phyloP scores from a whole-genome alignment of 1,139 yeast species.

The Eremothecium sinecaudum region DNA sequence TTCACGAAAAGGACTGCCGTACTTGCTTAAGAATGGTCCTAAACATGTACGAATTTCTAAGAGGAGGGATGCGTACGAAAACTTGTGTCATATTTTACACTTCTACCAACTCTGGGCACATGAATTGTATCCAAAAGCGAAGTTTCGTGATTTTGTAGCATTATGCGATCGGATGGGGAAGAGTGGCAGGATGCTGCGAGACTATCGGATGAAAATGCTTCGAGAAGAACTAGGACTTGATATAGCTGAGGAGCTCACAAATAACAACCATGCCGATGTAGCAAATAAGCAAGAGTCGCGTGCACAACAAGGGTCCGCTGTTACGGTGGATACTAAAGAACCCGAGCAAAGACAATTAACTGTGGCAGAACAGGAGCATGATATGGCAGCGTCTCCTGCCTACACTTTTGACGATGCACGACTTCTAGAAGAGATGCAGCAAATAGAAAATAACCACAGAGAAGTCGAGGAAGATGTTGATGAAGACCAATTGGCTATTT shows the following conservation, averaged over 20 bases:
- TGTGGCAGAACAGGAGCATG: slow-evolving; percentile 7
- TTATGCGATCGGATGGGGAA: slow-evolving; percentile 26
- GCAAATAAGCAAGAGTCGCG: too few species aligned
- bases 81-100: slow-evolving; percentile 43
- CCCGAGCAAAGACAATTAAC: too few species aligned
- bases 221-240: slow-evolving; percentile 21
- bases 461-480: slow-evolving; percentile 20
- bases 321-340: slow-evolving; percentile 9
- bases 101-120: slow-evolving; percentile 85
- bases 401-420: too few species aligned
- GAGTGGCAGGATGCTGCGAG: slow-evolving; percentile 21
- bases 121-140: slow-evolving; percentile 67
- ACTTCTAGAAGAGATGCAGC: slow-evolving; percentile 5
- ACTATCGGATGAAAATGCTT: slow-evolving; percentile 22
- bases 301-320: too few species aligned
- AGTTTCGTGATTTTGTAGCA: slow-evolving; percentile 49
- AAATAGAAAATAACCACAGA: slow-evolving; percentile 3
- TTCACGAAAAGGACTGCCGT: slow-evolving; percentile 41
- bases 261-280: too few species aligned
- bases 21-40: slow-evolving; percentile 36
- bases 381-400: slow-evolving; percentile 1
- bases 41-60: slow-evolving; percentile 37
- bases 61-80: slow-evolving; percentile 34
- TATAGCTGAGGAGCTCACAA: slow-evolving; percentile 10
- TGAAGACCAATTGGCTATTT: slow-evolving; percentile 22